phyloP scores from a whole-genome alignment of 495 filamentous ascomycete species.

The Xylaria castorea region DNA sequence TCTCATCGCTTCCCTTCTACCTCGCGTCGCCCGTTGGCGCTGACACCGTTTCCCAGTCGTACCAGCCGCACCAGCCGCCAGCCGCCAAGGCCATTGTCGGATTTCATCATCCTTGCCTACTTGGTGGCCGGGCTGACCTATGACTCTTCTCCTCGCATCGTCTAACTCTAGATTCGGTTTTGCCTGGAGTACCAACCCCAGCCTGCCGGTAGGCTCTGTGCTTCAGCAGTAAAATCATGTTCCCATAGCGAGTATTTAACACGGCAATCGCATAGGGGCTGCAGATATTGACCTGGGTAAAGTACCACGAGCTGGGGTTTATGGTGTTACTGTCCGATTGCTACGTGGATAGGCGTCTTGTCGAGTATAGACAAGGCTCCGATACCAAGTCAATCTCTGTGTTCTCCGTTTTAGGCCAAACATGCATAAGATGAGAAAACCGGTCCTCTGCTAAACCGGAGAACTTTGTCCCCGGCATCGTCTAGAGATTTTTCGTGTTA shows the following conservation, averaged over 20 bases:
- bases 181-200: too few relatives aligned
- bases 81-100: constrained; percentile 1
- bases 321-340: neutral
- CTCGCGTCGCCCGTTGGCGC: neutral
- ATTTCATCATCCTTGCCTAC: constrained; percentile 2
- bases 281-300: neutral
- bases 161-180: neutral
- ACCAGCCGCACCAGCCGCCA: too few relatives aligned
- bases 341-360: neutral
- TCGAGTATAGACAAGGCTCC: neutral
- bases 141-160: neutral
- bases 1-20: neutral
- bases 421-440: neutral
- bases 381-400: neutral
- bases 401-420: neutral
- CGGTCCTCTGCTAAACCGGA: neutral
- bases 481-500: neutral
- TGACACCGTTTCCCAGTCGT: neutral
- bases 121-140: neutral
- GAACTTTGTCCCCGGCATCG: neutral
- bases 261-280: neutral
- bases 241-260: neutral
- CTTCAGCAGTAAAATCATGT: neutral
- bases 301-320: neutral
- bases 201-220: neutral